A percentile compares a stretch with the other conserved stretches of the same genome.
phyloP scores from a whole-genome alignment of 106 monocot species.

The Acanthochlamys bracteata region DNA sequence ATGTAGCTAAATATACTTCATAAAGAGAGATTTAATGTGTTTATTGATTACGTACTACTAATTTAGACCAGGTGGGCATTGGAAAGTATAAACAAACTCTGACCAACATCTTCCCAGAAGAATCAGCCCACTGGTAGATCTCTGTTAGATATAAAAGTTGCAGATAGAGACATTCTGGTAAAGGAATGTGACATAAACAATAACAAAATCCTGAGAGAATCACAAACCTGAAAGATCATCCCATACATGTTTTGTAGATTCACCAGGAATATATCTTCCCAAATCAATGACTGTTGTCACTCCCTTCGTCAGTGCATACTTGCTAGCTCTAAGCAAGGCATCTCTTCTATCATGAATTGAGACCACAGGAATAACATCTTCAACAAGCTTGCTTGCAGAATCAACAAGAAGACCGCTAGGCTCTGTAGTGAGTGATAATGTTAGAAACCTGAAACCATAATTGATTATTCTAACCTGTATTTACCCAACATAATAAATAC shows the following conservation, averaged over 20 bases:
- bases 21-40: too few species aligned
- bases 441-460: too few species aligned
- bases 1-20: too few species aligned
- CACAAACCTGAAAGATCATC: conserved; percentile 67
- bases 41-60: conserved; percentile 42
- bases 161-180: background rate
- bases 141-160: conserved; percentile 24
- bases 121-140: conserved; percentile 85
- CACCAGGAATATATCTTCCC: conserved; percentile 83
- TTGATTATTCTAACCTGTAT: too few species aligned
- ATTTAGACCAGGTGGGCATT: conserved; percentile 64
- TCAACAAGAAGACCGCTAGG: conserved; percentile 85
- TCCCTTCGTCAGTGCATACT: conserved; percentile 67
- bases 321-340: conserved; percentile 65
- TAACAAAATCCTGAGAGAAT: background rate
- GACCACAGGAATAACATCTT: conserved; percentile 48
- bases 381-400: conserved; percentile 77
- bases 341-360: conserved; percentile 66
- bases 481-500: too few species aligned
- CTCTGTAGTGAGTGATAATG: conserved; percentile 41
- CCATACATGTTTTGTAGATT: conserved; percentile 56
- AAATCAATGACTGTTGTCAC: conserved; percentile 82
- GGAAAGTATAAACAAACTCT: conserved; percentile 94
- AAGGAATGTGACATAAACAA: background rate
- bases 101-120: conserved; percentile 65